Conservation (phyloP, 495 filamentous ascomycete species). For the Neurospora africana region DNA sequence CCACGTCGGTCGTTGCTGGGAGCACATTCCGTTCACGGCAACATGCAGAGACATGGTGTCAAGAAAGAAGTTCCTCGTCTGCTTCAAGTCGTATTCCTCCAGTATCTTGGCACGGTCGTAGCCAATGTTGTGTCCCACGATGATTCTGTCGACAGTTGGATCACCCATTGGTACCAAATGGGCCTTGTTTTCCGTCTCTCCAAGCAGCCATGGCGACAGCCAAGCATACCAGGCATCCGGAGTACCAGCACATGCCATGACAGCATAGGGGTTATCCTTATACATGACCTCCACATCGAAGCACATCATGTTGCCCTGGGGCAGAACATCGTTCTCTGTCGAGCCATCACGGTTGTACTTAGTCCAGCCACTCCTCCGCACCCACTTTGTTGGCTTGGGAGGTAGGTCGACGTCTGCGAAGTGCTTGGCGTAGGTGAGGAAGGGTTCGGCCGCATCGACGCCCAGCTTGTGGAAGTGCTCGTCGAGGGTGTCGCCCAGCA, state of each 20-base stretch:
- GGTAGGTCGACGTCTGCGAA: constrained; percentile 59
- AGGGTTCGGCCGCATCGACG: constrained; percentile 81
- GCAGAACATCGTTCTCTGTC: constrained; percentile 59
- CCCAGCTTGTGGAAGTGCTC: constrained; percentile 94
- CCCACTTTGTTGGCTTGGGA: constrained; percentile 69
- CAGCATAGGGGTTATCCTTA: constrained; percentile 79
- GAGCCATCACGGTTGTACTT: constrained; percentile 72
- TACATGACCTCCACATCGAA: constrained; percentile 98
- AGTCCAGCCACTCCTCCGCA: constrained; percentile 79
- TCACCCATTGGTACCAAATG: constrained; percentile 85
- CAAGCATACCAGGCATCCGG: constrained; percentile 91
- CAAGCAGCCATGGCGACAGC: constrained; percentile 91
- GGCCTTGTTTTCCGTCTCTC: constrained; percentile 60
- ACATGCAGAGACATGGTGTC: constrained; percentile 99
- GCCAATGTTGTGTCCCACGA: constrained; percentile 93
- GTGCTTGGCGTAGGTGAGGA: constrained; percentile 59
- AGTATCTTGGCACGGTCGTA: constrained; percentile 82
- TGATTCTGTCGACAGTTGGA: constrained; percentile 53
- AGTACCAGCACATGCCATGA: constrained; percentile 91
- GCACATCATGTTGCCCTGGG: constrained; percentile 68
- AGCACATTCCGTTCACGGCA: constrained; percentile 98
- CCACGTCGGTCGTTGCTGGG: constrained; percentile 90
- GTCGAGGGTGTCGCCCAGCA: constrained; percentile 75
- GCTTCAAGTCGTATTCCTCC: constrained; percentile 80
- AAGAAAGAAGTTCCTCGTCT: constrained; percentile 76